A percentile compares a stretch with the other conserved stretches of the same genome.
These are phyloP conservation scores for Clitocybe nebularis DNA, from an alignment of 1,284 basidiomycete genomes.

Conservation along the genomic window DNA sequence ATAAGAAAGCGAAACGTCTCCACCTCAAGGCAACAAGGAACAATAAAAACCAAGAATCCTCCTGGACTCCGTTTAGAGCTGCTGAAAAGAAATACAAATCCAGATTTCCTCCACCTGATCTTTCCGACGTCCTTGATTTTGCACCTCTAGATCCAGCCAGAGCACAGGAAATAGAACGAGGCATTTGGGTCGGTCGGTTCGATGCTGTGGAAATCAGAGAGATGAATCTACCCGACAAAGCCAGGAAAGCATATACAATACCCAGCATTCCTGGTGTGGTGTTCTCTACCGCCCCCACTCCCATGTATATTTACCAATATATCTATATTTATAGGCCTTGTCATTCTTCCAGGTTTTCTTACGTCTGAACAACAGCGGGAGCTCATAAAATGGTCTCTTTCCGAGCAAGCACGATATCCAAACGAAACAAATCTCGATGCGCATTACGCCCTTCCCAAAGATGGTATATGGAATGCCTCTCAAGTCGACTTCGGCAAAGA, in stretches of 20 bases:
- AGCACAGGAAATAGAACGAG: conserved; percentile 35
- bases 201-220: conserved; percentile 32
- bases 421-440: conserved; percentile 87
- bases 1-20: conserved; percentile 62
- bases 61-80: conserved; percentile 69
- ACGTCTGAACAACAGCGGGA: conserved; percentile 55
- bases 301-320: conserved; percentile 23
- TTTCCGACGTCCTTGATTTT: conserved; percentile 64
- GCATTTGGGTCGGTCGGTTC: conserved; percentile 45
- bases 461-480: conserved; percentile 70
- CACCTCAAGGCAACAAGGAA: conserved; percentile 59
- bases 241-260: conserved; percentile 42
- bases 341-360: conserved; percentile 75
- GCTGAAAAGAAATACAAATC: conserved; percentile 77
- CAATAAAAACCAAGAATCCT: conserved; percentile 36
- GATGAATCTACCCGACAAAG: conserved; percentile 21
- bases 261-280: conserved; percentile 54
- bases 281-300: conserved; percentile 11
- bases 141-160: conserved; percentile 40
- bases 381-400: conserved; percentile 68
- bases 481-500: conserved; percentile 25
- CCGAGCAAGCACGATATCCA: conserved; percentile 69
- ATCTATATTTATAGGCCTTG: conserved; percentile 65
- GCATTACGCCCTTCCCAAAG: conserved; percentile 72
- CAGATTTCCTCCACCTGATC: conserved; percentile 70